Base-by-base conservation (phyloP, 805 yeast species). In the Candida corydali region DNA sequence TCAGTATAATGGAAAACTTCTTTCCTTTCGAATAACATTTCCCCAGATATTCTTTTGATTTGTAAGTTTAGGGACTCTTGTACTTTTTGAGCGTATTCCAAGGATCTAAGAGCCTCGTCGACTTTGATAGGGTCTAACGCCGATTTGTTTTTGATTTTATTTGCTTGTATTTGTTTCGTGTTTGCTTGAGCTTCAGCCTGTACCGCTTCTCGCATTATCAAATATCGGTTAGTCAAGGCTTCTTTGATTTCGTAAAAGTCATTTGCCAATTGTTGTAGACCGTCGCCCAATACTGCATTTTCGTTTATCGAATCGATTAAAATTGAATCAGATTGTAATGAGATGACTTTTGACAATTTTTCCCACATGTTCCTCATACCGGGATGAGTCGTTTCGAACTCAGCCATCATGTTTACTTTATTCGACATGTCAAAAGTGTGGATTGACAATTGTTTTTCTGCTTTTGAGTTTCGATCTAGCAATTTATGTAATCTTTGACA, bases 211-310 rank as follows among this genome's bases (percentile, higher is more conserved):
- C 97, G 74, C 96, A 93, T 93, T 26, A 91, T 62, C 39, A 93
- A 68, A 57, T 93, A 96, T 41, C 98, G 72, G 60, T 91, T 89
- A 0, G 98, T 93, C 37, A 93, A 66, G 0, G 96, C 82, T 60
- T 93, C 98, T 58, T 93, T 93, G 39, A 89, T 82, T 40, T 83
- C 80, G 57, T 82, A 93, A 11, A 93, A 82, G 49, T 89, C 96
- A 42, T 75, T 75, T 3, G 78, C 65, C 19, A 87, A 64, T 49
- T 75, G 66, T 38, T 70, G 76, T 11, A 87, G 55, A 1, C 83
- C 83, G 49, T 91, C 97, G 2, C 86, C 88, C 24, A 91, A 57
- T 0, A 83, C 70, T 0, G 93, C 88, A 59, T 78, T 68, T 43
- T 82, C 86, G 41, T 80, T 74, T 8, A 85, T 76, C 29, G 86